A percentile compares a stretch with the other conserved stretches of the same genome.
Evolutionary conservation across 345 rosid species (phyloP).

Genomic region (Eutrema yunnanense): DNA sequence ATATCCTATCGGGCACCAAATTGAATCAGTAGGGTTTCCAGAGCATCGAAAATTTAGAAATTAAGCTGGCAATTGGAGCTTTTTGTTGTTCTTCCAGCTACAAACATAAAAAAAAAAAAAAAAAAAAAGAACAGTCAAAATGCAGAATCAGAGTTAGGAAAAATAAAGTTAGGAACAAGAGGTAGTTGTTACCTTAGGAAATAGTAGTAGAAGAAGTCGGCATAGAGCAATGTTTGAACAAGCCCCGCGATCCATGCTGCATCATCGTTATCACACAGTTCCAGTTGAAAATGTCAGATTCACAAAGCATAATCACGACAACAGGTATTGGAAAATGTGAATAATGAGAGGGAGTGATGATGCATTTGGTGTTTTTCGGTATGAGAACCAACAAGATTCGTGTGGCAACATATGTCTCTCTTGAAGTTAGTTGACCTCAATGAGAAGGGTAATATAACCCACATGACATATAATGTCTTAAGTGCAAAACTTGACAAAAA

Average conservation of each 20-base stretch:
- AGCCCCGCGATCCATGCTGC: slow-evolving; percentile 86
- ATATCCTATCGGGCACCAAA: slow-evolving; percentile 2
- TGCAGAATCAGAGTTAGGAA: not conserved
- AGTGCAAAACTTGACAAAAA: not conserved
- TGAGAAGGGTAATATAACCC: not conserved
- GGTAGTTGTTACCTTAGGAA: slow-evolving; percentile 44
- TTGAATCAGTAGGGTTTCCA: not conserved
- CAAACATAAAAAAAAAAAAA: slow-evolving; percentile 5
- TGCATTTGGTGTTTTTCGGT: not conserved
- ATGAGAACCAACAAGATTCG: not conserved
- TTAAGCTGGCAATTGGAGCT: slow-evolving; percentile 80
- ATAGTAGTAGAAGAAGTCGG: slow-evolving; percentile 81
- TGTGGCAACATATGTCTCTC: not conserved
- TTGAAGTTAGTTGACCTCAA: not conserved
- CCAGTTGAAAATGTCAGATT: not conserved
- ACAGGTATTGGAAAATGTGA: not conserved
- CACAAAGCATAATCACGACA: not conserved
- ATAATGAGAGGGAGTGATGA: not conserved
- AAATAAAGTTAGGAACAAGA: not conserved
- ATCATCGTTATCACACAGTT: slow-evolving; percentile 3
- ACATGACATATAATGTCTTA: not conserved
- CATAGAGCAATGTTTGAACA: slow-evolving; percentile 67
- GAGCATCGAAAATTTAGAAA: not conserved
- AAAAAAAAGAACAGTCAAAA: not conserved
- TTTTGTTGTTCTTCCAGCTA: slow-evolving; percentile 89